phyloP scores from a whole-genome alignment of 768 basidiomycete species.

The Jaapia argillacea region DNA sequence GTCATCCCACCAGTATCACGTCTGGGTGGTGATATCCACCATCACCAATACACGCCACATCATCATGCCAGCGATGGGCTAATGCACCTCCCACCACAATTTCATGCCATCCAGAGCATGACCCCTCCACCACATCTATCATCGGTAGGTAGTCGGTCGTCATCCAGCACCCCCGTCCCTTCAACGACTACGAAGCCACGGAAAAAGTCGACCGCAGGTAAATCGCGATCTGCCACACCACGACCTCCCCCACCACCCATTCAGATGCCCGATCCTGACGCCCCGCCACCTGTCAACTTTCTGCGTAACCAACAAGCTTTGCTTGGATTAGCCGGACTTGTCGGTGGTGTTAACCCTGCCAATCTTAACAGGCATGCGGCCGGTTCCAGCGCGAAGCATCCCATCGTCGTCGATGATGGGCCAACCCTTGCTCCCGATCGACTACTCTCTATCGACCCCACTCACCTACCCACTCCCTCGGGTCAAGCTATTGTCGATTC shows the following conservation, averaged over 20 bases:
- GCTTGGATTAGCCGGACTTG: constrained; percentile 62
- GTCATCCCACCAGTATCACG: constrained; percentile 63
- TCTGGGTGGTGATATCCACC: constrained; percentile 23
- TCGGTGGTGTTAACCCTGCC: constrained; percentile 54
- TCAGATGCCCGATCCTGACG: constrained; percentile 48
- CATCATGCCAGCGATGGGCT: background rate
- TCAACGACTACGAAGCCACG: constrained; percentile 6
- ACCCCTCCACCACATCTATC: constrained; percentile 8
- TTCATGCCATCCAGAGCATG: too few relatives aligned
- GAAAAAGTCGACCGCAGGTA: constrained; percentile 1
- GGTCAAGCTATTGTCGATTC: constrained; percentile 50
- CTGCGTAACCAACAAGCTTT: constrained; percentile 65
- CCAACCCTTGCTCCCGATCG: constrained; percentile 15
- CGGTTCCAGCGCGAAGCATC: constrained; percentile 49
- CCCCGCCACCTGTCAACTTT: constrained; percentile 55
- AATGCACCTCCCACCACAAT: constrained; percentile 2
- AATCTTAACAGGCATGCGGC: constrained; percentile 31
- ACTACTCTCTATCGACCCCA: constrained; percentile 26
- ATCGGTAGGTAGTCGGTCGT: constrained; percentile 1
- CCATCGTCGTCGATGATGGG: constrained; percentile 64
- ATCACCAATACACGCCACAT: too few relatives aligned
- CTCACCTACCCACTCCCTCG: constrained; percentile 36
- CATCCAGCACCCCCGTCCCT: constrained; percentile 12
- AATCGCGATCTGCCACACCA: constrained; percentile 26
- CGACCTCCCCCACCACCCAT: constrained; percentile 47